Percentiles rank a stretch among this genome's conserved stretches.
Evolutionary conservation across 139 green algal species (phyloP).

Genomic region (Chlamydomonas incerta): DNA sequence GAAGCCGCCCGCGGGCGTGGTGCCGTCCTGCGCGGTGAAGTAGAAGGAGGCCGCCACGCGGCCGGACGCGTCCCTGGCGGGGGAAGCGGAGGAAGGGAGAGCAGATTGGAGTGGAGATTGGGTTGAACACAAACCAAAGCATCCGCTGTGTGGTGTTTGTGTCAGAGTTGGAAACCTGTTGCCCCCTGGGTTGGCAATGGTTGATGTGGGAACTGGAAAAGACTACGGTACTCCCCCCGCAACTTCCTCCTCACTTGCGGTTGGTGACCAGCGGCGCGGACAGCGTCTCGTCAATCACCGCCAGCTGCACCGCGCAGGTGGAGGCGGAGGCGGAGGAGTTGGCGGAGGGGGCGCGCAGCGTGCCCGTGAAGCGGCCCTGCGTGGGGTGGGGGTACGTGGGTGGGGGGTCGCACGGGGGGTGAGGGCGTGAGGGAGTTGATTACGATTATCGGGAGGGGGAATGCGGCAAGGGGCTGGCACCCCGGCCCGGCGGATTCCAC

Average conservation of each 20-base stretch:
- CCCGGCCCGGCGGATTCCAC: too few relatives aligned
- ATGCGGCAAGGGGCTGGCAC: too few relatives aligned
- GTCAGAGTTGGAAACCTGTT: too few relatives aligned
- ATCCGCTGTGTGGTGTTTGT: too few relatives aligned
- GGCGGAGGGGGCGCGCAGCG: conserved; percentile 49
- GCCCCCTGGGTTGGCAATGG: too few relatives aligned
- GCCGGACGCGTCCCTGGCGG: neutral
- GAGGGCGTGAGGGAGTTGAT: neutral
- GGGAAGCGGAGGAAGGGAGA: neutral
- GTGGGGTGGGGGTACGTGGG: conserved; percentile 19
- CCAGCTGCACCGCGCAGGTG: conserved; percentile 44
- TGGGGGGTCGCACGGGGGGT: neutral
- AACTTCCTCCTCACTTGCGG: conserved; percentile 14
- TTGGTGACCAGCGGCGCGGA: conserved; percentile 18
- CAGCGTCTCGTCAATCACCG: conserved; percentile 52
- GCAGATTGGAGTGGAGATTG: too few relatives aligned
- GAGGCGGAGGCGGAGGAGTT: neutral
- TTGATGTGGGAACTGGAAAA: too few relatives aligned
- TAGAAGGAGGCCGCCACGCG: conserved; percentile 32
- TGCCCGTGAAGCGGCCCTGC: conserved; percentile 68
- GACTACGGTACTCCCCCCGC: too few relatives aligned
- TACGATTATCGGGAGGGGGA: too few relatives aligned
- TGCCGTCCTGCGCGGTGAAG: conserved; percentile 56
- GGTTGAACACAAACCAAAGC: too few relatives aligned
- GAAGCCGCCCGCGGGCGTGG: conserved; percentile 37